Percentiles rank a stretch among this genome's conserved stretches.
Conservation (phyloP, 2,329 filamentous ascomycete species). For the Venturiaceae sp. region DNA sequence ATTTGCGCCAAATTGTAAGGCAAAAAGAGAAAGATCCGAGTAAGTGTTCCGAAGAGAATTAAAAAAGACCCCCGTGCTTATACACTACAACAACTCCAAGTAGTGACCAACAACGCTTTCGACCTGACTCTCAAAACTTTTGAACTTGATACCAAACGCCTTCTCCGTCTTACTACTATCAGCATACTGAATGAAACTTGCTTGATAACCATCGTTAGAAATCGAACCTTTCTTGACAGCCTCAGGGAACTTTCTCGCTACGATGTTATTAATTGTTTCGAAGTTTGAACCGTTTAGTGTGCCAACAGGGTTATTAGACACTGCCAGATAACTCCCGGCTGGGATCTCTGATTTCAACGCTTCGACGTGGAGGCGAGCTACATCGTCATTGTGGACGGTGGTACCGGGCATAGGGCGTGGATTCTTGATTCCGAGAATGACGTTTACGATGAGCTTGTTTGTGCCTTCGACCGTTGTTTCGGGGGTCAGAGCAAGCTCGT, state of each 20-base stretch:
- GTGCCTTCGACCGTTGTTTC: conserved; percentile 13
- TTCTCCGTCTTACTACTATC: conserved; percentile 8
- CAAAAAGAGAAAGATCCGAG: no score
- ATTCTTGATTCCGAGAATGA: conserved; percentile 11
- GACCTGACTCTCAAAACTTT: conserved; percentile 9
- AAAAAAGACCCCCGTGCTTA: not conserved
- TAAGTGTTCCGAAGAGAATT: no score
- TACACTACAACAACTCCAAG: conserved; percentile 7
- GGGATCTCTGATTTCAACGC: conserved; percentile 13
- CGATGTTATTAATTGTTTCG: not conserved
- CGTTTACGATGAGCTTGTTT: conserved; percentile 14
- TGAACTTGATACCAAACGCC: conserved; percentile 6
- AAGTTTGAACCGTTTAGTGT: conserved; percentile 4
- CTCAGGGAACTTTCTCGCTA: conserved; percentile 4
- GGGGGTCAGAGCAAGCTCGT: conserved; percentile 17
- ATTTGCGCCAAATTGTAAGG: no score
- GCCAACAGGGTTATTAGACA: not conserved
- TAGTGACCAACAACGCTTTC: conserved; percentile 10
- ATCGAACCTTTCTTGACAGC: conserved; percentile 4
- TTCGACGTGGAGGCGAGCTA: conserved; percentile 20
- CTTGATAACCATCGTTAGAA: not conserved
- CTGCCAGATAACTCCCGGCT: not conserved
- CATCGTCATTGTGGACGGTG: conserved; percentile 20
- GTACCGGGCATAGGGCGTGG: conserved; percentile 8
- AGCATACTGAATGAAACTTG: not conserved